Base-by-base conservation (phyloP, 768 basidiomycete genomes). In the Amanita molliuscula region DNA sequence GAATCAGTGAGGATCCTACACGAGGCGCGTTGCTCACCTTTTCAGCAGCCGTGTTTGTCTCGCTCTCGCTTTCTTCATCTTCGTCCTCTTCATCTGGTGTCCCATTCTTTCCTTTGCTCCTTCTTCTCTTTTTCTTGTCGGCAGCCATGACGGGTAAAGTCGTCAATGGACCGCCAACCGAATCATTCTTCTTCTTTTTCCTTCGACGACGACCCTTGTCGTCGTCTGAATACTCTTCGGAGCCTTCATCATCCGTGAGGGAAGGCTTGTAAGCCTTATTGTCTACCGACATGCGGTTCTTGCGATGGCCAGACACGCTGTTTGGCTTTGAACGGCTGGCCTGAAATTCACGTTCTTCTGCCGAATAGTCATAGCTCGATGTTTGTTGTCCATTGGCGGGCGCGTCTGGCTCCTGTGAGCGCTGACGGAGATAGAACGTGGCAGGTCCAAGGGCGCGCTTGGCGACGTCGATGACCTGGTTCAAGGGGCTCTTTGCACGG, bases 261-360 rank as follows among this genome's bases (percentile, higher is more conserved):
- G 78, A 65, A 16, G 88, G 88, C 47, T 76, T 76, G 58, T 90
- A 92, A 0, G 88, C 88, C 62, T 84, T 87, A 66, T 90, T 88
- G 62, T 91, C 89, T 20, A 68, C 58, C 0, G 84, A 84, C 54
- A 88, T 86, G 28, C 82, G 78, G 56, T 73, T 74, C 21, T 79
- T 76, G 60, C 71, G 77, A 54, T 73, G 67, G 6, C 58, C 59
- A 8, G 62, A 54, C 20, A 23, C n/a, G 42, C 33, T 50, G 8
- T n/a, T 42, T 56, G 59, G 48, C 37, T 58, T 58, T 44, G 60
- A 65, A 64, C 57, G 67, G 50, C 57, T 63, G 23, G 59, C 65
- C 53, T 78, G 73, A 55, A 70, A 82, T 23, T 84, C 79, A 21
- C 74, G 72, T 58, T 92, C 87, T 59, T 92, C 88, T 4, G 74